A percentile compares a stretch with the other conserved stretches of the same genome.
Conservation (phyloP, 2,329 filamentous ascomycete genomes). For the Aspergillus ochraceus region DNA sequence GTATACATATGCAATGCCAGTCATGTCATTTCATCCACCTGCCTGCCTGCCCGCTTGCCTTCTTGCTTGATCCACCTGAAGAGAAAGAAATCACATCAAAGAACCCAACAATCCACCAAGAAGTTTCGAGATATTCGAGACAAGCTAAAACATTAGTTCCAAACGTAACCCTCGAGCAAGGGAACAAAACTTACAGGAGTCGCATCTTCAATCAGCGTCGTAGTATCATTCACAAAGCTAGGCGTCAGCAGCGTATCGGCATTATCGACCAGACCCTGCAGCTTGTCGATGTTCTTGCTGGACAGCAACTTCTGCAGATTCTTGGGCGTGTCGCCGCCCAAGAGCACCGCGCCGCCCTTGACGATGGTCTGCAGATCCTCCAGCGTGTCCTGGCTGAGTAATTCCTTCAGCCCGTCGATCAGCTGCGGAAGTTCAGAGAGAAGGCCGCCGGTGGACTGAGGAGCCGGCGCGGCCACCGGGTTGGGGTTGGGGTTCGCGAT, state of each 20-base stretch:
- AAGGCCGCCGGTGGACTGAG: slow-evolving; percentile 21
- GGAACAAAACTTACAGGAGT: slow-evolving; percentile 27
- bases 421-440: slow-evolving; percentile 27
- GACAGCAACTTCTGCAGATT: slow-evolving; percentile 28
- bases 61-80: no score
- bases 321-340: slow-evolving; percentile 30
- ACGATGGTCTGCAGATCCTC: slow-evolving; percentile 28
- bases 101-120: slow-evolving; percentile 26
- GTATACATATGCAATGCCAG: slow-evolving; percentile 5
- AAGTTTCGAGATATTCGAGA: slow-evolving; percentile 30
- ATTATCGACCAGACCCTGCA: slow-evolving; percentile 26
- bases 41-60: no score
- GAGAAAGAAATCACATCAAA: slow-evolving; percentile 5
- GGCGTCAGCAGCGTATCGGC: slow-evolving; percentile 27
- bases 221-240: slow-evolving; percentile 32
- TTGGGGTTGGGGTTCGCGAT: slow-evolving; percentile 23
- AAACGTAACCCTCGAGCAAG: neutral
- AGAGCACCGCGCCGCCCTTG: slow-evolving; percentile 28
- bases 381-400: slow-evolving; percentile 27
- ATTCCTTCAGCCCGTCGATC: slow-evolving; percentile 26
- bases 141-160: slow-evolving; percentile 20
- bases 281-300: slow-evolving; percentile 23
- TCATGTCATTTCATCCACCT: neutral
- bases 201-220: slow-evolving; percentile 33
- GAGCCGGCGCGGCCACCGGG: slow-evolving; percentile 24